Percentiles rank a stretch among this genome's conserved stretches.
Evolutionary conservation across 2,329 filamentous ascomycete genomes (phyloP).

Genomic region (Mycosphaerelloides madeirae): DNA sequence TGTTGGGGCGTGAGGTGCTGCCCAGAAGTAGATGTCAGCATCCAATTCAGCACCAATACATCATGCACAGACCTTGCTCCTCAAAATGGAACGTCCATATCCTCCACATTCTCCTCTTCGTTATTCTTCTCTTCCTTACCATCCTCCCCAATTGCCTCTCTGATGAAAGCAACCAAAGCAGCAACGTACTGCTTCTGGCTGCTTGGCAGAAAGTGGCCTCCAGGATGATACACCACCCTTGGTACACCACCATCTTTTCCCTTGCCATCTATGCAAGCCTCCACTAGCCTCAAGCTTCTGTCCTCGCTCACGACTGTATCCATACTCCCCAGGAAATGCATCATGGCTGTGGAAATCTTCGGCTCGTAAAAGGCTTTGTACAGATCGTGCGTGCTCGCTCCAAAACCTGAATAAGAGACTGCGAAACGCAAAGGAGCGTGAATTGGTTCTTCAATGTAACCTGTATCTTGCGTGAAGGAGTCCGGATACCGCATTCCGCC

Average conservation of each 20-base stretch:
- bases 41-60: too few species aligned
- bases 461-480: constrained; percentile 39
- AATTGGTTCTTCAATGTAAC: constrained; percentile 32
- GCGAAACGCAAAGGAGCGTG: constrained; percentile 64
- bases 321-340: constrained; percentile 78
- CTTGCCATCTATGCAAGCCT: constrained; percentile 54
- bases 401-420: constrained; percentile 73
- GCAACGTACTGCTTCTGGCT: constrained; percentile 74
- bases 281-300: constrained; percentile 62
- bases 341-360: constrained; percentile 66
- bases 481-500: constrained; percentile 51
- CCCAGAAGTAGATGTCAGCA: too few species aligned
- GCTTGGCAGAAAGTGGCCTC: constrained; percentile 81
- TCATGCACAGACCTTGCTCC: too few species aligned
- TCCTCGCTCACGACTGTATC: constrained; percentile 84
- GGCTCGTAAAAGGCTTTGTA: constrained; percentile 71
- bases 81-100: constrained; percentile 66
- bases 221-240: constrained; percentile 68
- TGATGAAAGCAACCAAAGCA: constrained; percentile 69
- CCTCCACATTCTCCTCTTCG: constrained; percentile 55
- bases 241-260: constrained; percentile 34
- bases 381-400: constrained; percentile 52
- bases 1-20: too few species aligned
- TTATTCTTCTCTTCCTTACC: constrained; percentile 24
- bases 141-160: constrained; percentile 44